Base-by-base conservation (phyloP, 169 alveolate genomes). In the Plasmodium gallinaceum region DNA sequence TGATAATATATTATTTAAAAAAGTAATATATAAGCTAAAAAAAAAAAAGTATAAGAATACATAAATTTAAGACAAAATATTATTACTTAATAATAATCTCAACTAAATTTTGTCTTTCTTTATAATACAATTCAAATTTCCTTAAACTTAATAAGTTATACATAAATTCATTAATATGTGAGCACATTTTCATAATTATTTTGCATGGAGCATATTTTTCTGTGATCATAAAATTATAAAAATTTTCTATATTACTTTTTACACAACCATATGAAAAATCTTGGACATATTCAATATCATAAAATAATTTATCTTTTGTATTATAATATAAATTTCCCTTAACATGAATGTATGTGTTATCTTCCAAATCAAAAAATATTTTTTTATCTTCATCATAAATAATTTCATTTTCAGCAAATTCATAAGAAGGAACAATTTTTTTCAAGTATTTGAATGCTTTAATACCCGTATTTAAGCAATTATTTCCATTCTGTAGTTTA, bases 151-250 rank as follows among this genome's bases (percentile, higher is more conserved):
- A 58, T 5, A 78, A 32, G 69, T 43, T 78, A 32, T 64, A 14
- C 89, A 78, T 78, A 18, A 78, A 62, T 16, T 66, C 39, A 43
- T 78, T 78, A 48, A 78, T 37, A 20, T 45, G 75, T 6, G 68
- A 10, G 37, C 89, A 78, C 45, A 78, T 54, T 5, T 70, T 39
- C 89, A 78, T 78, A 57, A 78, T 78, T 0, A 78, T 51, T 46
- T 78, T 78, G 60, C 89, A 78, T 10, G 89, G 89, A 1, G 89
- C 89, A 65, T 58, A 58, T 24, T 78, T 78, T 57, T 78, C 78
- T 5, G 89, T 78, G 14, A 64, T 22, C 0, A 78, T 18, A 60
- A 46, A 78, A 12, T 65, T 68, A 14, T 51, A 58, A 14, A 78
- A 22, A n/a, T 65, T 54, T n/a, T 64, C 7, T n/a, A 78, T 7